phyloP scores from a whole-genome alignment of 1,284 basidiomycete genomes.

The Peniophora sp. region DNA sequence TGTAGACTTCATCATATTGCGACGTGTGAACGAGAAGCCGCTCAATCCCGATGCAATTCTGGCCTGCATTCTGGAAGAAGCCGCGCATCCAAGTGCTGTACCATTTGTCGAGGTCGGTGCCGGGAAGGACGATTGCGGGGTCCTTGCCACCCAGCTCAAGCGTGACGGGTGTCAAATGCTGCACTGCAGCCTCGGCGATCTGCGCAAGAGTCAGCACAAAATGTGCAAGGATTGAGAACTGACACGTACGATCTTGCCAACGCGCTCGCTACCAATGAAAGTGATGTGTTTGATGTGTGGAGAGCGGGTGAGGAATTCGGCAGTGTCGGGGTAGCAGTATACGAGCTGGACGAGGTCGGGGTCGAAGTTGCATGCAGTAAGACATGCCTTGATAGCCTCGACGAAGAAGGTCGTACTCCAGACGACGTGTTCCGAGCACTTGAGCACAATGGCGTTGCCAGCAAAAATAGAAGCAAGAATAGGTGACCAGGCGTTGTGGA shows the following conservation, averaged over 20 bases:
- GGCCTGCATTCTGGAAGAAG: conserved; percentile 88
- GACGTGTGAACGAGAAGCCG: conserved; percentile 78
- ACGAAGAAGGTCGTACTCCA: conserved; percentile 86
- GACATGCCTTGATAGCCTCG: conserved; percentile 64
- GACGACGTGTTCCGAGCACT: conserved; percentile 88
- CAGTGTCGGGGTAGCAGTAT: conserved; percentile 84
- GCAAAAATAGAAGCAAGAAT: conserved; percentile 86
- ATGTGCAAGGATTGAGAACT: no score
- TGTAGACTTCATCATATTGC: conserved; percentile 70
- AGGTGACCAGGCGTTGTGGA: conserved; percentile 92
- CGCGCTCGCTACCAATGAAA: conserved; percentile 89
- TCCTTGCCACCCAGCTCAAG: conserved; percentile 89
- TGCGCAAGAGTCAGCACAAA: conserved; percentile 20
- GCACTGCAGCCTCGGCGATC: conserved; percentile 79
- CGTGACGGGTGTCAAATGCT: conserved; percentile 82
- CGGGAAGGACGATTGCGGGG: conserved; percentile 68
- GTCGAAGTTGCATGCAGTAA: conserved; percentile 73
- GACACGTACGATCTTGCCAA: conserved; percentile 69
- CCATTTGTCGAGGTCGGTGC: conserved; percentile 65
- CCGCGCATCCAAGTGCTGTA: conserved; percentile 78
- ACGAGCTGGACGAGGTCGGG: conserved; percentile 82
- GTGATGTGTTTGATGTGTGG: conserved; percentile 76
- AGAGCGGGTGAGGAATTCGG: conserved; percentile 75
- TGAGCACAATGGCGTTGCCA: conserved; percentile 87
- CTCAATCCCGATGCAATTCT: conserved; percentile 97